phyloP scores from a whole-genome alignment of 305 asterid genomes.

The Fraxinus baroniana region DNA sequence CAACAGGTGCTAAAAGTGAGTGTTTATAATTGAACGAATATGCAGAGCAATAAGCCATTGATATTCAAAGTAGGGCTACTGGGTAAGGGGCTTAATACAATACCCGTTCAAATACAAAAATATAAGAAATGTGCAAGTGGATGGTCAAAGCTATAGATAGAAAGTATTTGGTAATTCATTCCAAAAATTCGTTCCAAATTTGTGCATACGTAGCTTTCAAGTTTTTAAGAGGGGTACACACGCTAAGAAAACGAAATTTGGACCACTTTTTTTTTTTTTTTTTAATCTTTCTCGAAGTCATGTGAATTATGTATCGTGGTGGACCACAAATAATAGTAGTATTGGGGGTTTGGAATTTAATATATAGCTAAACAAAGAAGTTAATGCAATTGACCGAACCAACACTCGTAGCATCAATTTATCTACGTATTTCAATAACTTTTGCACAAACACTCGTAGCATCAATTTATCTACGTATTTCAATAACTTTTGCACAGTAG shows the following conservation, averaged over 20 bases:
- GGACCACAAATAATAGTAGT: too few species aligned
- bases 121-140: conserved; percentile 9
- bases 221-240: neutral
- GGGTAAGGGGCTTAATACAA: too few species aligned
- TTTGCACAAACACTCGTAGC: too few species aligned
- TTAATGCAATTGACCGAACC: too few species aligned
- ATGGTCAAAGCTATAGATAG: conserved; percentile 22
- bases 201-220: neutral
- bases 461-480: too few species aligned
- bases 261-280: neutral
- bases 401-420: too few species aligned
- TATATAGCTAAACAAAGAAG: too few species aligned
- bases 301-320: neutral
- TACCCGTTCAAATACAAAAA: conserved; percentile 15
- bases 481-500: too few species aligned
- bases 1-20: neutral
- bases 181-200: neutral
- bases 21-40: neutral
- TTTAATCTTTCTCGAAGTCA: too few species aligned
- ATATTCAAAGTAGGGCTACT: neutral
- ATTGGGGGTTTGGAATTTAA: too few species aligned
- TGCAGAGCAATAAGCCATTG: neutral
- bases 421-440: too few species aligned
- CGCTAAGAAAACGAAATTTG: neutral
- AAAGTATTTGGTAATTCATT: conserved; percentile 3